Evolutionary conservation across 1,139 yeast species (phyloP), one percentile per base, ranked within the genome.

Genomic region (Magnusiomyces paraingens): DNA sequence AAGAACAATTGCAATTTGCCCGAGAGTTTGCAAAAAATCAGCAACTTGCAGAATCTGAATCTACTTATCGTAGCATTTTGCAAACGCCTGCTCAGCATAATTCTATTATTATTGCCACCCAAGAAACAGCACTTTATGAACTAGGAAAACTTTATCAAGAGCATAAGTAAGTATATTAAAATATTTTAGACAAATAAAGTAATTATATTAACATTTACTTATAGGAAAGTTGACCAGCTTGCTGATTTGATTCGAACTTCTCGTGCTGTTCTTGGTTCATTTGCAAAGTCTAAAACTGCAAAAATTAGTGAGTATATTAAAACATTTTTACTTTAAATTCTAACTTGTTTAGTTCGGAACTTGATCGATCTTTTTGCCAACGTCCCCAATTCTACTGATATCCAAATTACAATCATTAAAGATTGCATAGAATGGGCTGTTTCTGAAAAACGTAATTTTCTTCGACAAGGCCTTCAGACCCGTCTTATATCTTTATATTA

Each of bases 231-330:
- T 21, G 73, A 70, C 4, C 79, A 82, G 61, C 76, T 93, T 52
- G 74, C 79, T 17, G 73, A 72, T 43, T 80, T 93, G 65, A 81
- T 93, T 49, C 75, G 81, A n/a, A 78, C 81, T 49, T 84, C 95
- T 0, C 80, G 94, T 60, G 73, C 73, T 6, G 79, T 85, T 18
- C 82, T 91, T 75, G 76, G 80, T 54, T 74, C 77, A 40, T 83
- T 89, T 67, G 96, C 99, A 51, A 93, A 93, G 73, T 86, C 96
- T 29, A 93, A 93, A 70, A 87, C 96, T 10, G 96, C 98, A 44
- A 93, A 91, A 69, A 86, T 93, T 55, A 84, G 73, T 58, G 66
- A 74, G 47, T 65, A 66, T 51, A 63, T 84, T 93, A 63, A 98
- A 91, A 65, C 73, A 81, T 61, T 82, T 88, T 64, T 91, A 87